Conservation (phyloP, 140 eudicot species). For the Flaveria floridana region DNA sequence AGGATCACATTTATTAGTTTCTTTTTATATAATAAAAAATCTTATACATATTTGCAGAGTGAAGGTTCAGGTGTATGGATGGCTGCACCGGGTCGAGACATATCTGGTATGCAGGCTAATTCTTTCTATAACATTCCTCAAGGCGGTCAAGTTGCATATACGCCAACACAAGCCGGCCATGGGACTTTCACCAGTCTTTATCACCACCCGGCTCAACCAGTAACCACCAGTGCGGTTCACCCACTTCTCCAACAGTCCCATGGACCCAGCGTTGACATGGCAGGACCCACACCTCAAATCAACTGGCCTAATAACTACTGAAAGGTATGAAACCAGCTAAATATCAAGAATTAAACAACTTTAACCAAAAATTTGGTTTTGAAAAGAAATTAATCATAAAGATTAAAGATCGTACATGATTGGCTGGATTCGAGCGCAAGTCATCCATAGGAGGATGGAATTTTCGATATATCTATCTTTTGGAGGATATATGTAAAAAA, state of each 20-base stretch:
- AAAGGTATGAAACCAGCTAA: conserved; percentile 19
- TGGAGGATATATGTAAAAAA: conserved; percentile 32
- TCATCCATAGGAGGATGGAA: conserved; percentile 27
- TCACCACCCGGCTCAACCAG: conserved; percentile 78
- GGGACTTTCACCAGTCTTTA: conserved; percentile 57
- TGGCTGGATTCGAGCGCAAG: conserved; percentile 30
- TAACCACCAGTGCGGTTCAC: conserved; percentile 60
- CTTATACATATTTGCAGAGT: conserved; percentile 41
- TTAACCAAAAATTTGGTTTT: conserved; percentile 20
- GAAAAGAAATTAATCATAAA: background rate
- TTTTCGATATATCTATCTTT: conserved; percentile 33
- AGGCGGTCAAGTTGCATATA: conserved; percentile 59
- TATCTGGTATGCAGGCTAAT: conserved; percentile 43
- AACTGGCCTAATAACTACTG: conserved; percentile 42
- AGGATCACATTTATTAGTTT: background rate
- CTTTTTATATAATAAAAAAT: background rate
- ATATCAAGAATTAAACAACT: conserved; percentile 6
- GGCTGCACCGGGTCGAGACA: conserved; percentile 60
- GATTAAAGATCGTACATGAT: conserved; percentile 1
- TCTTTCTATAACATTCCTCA: conserved; percentile 72
- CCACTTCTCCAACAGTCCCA: conserved; percentile 82
- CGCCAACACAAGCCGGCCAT: conserved; percentile 67
- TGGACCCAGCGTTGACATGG: conserved; percentile 31
- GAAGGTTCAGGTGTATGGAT: conserved; percentile 78
- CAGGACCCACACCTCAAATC: conserved; percentile 28